Percentiles rank a stretch among this genome's conserved stretches.
Conservation (phyloP, 164 flowering plant genomes). For the Liquidambar formosana region DNA sequence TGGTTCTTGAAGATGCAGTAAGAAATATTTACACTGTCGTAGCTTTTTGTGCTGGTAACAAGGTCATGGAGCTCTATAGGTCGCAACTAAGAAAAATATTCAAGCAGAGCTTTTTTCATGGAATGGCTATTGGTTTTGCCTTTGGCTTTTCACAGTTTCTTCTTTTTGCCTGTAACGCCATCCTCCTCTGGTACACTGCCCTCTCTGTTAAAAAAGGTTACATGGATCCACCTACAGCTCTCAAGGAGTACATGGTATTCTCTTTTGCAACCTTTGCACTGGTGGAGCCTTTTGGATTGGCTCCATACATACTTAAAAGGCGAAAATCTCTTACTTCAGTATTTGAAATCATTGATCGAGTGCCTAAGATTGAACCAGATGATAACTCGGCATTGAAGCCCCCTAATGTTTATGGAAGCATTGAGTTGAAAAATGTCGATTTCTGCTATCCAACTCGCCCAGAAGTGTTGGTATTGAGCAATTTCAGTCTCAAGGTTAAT, state of each 20-base stretch:
- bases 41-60: constrained; percentile 95
- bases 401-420: constrained; percentile 86
- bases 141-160: constrained; percentile 99
- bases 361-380: constrained; percentile 90
- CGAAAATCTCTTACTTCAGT: constrained; percentile 83
- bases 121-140: constrained; percentile 88
- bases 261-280: constrained; percentile 96
- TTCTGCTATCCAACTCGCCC: constrained; percentile 94
- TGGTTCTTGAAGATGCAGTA: constrained; percentile 98
- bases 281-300: constrained; percentile 97
- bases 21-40: constrained; percentile 97
- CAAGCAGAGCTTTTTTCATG: constrained; percentile 82
- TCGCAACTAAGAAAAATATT: constrained; percentile 68
- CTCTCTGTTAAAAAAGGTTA: constrained; percentile 46
- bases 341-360: constrained; percentile 89
- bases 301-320: constrained; percentile 93
- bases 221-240: constrained; percentile 61
- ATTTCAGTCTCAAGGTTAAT: constrained; percentile 83
- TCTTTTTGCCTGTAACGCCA: constrained; percentile 94
- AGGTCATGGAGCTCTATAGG: constrained; percentile 94
- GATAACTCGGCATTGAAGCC: constrained; percentile 81
- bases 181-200: constrained; percentile 94
- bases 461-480: constrained; percentile 77
- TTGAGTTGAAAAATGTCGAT: constrained; percentile 85
- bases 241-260: constrained; percentile 93